These are phyloP conservation scores for Mucor circinelloides DNA, from an alignment of 371 early-diverging fungal species.

Conservation along the genomic window DNA sequence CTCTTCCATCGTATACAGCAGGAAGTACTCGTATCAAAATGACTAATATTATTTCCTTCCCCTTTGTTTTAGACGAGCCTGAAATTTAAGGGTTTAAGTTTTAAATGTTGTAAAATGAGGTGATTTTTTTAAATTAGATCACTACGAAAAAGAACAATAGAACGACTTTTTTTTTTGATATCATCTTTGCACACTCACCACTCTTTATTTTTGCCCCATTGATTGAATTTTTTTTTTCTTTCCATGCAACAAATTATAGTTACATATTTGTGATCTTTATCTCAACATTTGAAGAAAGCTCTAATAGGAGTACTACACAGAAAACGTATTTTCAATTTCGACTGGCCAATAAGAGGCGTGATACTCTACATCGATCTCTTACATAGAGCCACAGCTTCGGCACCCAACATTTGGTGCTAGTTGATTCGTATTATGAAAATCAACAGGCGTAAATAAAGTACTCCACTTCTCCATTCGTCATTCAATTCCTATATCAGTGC, in stretches of 20 bases:
- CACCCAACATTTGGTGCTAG: neutral
- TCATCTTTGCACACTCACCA: neutral
- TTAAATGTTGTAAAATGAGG: slow-evolving; percentile 2
- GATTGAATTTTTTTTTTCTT: neutral
- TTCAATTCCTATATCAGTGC: neutral
- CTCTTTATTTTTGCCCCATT: neutral
- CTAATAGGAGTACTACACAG: neutral
- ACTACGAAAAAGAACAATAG: neutral
- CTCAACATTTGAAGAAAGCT: neutral
- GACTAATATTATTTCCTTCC: neutral
- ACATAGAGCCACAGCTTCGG: neutral
- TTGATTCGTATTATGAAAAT: neutral
- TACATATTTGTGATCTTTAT: neutral
- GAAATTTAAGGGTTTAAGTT: neutral
- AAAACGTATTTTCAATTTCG: neutral
- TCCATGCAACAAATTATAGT: neutral
- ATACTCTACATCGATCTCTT: neutral
- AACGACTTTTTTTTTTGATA: neutral
- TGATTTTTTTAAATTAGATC: slow-evolving; percentile 6
- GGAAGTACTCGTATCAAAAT: neutral
- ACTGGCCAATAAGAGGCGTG: neutral
- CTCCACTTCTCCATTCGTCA: neutral
- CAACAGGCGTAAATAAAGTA: neutral
- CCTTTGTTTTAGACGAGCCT: slow-evolving; percentile 6
- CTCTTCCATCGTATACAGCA: neutral